These are phyloP conservation scores for Kodamaea lidongshanica DNA, from an alignment of 805 yeast species.

Conservation along the genomic window DNA sequence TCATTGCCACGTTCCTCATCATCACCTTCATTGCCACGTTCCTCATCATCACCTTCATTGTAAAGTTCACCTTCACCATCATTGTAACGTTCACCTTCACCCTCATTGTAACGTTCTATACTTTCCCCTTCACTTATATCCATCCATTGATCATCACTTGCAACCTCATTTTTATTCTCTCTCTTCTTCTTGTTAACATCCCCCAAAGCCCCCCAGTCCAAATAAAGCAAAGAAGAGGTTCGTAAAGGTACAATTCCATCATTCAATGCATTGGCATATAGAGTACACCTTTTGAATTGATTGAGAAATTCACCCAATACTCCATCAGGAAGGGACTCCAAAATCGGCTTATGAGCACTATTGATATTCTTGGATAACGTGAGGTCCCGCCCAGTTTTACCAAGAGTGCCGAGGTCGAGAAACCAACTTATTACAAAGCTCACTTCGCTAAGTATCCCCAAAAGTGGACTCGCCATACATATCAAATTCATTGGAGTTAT, in stretches of 20 bases:
- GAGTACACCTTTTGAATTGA: constrained; percentile 27
- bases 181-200: constrained; percentile 21
- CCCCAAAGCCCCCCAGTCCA: constrained; percentile 40
- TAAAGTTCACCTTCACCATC: background rate
- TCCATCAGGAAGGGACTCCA: constrained; percentile 37
- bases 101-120: constrained; percentile 1
- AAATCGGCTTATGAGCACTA: constrained; percentile 22
- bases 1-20: too few species aligned
- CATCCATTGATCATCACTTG: too few species aligned
- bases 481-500: constrained; percentile 31
- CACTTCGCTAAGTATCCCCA: constrained; percentile 38
- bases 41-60: too few species aligned
- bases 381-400: constrained; percentile 41
- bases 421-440: constrained; percentile 36
- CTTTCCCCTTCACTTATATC: background rate
- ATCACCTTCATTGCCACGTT: too few species aligned
- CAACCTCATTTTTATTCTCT: constrained; percentile 3
- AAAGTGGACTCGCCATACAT: constrained; percentile 38
- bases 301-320: constrained; percentile 29
- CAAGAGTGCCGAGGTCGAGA: constrained; percentile 39
- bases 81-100: background rate
- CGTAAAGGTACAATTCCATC: constrained; percentile 43
- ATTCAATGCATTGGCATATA: constrained; percentile 40
- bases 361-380: constrained; percentile 25
- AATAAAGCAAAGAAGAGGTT: constrained; percentile 36